Evolutionary conservation across 2,329 filamentous ascomycete genomes (phyloP), one percentile per base, ranked within the genome.

Genomic region (Sphaerostilbella broomeana): DNA sequence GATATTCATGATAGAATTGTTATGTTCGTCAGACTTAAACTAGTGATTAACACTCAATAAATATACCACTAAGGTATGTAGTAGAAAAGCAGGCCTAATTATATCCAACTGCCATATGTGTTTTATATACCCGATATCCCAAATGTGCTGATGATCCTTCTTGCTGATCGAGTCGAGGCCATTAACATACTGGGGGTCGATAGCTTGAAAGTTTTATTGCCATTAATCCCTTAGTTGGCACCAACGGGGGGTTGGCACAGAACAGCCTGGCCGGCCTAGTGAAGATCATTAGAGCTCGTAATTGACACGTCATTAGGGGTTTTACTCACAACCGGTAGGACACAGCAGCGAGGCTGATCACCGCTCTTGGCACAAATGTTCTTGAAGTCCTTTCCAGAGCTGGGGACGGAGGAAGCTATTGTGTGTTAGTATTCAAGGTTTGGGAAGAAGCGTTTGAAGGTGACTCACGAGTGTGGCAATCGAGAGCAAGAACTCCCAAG

Each of bases 381-480:
- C 2, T 5, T 3, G 38, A 48, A 46, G 10, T 36, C 11, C 1
- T 5, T 1, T 12, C 11, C 13, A 24, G 19, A 9, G 5, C 0
- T 6, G 11, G 37, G 38, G 4, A 12, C 1, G 10, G 15, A 4
- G 9, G 3, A 2, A 6, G 38, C 44, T 47, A 15, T 22, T 7
- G 1, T 11, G 7, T 12, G 30, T 18, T 10, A 9, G 33, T n/a
- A 38, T 25, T 22, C 4, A 30, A 16, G 4, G n/a, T 28, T n/a
- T 7, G 6, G 30, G 30, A 5, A 4, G 9, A 24, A 8, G 6
- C 3, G 4, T 12, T 3, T 24, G 18, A 16, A 17, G 21, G 5
- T 15, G 18, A 41, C 46, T 44, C 21, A 48, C 46, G 44, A 20
- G 19, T 35, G 1, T 1, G 1, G 34, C 46, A 48, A 35, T 41